phyloP scores from a whole-genome alignment of 345 rosid genomes.

The Zanthoxylum bungeanum region DNA sequence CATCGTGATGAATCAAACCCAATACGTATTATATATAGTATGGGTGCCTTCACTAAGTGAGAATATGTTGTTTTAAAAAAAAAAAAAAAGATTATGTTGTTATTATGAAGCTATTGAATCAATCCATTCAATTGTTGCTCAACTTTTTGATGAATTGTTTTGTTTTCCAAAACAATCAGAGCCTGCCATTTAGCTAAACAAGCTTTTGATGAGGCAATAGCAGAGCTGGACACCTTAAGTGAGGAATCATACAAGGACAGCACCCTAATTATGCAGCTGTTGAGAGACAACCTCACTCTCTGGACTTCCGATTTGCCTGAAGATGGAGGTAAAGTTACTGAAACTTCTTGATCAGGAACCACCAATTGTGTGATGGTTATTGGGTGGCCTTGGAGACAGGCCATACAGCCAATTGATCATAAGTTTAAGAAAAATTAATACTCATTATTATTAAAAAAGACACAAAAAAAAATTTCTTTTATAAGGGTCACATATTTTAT shows the following conservation, averaged over 20 bases:
- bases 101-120: neutral
- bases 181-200: slow-evolving; percentile 99
- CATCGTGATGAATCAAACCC: no score
- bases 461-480: no score
- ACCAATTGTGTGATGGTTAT: neutral
- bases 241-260: slow-evolving; percentile 99
- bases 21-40: no score
- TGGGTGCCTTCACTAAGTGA: no score
- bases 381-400: no score
- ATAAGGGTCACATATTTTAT: no score
- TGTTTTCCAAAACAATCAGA: slow-evolving; percentile 40
- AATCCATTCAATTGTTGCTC: neutral
- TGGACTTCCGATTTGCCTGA: slow-evolving; percentile 99
- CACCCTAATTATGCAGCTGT: slow-evolving; percentile 96
- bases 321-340: slow-evolving; percentile 67
- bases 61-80: no score
- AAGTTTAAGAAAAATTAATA: no score
- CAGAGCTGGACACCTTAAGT: slow-evolving; percentile 91
- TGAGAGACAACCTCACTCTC: slow-evolving; percentile 97
- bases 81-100: no score
- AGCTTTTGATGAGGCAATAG: slow-evolving; percentile 97
- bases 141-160: neutral
- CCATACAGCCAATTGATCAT: no score
- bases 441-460: no score
- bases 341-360: neutral